Conservation (phyloP, 2,329 filamentous ascomycete genomes). For the Colletotrichum brevisporum region DNA sequence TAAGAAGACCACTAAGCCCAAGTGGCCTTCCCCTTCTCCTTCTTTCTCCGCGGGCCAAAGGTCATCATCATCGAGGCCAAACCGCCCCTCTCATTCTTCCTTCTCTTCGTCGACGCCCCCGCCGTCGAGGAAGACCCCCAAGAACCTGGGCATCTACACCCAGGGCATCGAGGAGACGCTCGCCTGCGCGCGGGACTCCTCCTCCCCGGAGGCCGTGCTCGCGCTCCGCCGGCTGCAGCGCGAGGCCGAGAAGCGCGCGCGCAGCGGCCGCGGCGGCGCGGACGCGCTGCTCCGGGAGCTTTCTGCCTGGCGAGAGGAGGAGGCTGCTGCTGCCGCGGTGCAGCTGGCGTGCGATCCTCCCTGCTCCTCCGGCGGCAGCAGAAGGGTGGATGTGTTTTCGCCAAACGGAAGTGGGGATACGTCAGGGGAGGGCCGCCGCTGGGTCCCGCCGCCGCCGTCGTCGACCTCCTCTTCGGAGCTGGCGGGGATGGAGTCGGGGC, state of each 20-base stretch:
- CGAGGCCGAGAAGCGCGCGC: constrained; percentile 4
- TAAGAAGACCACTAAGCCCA: background rate
- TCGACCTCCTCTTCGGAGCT: background rate
- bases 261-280: background rate
- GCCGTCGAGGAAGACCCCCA: background rate
- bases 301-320: background rate
- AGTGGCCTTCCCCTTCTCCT: background rate
- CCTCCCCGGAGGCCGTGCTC: background rate
- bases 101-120: background rate
- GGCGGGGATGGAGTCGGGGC: too few species aligned
- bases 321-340: background rate
- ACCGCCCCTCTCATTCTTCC: too few species aligned
- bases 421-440: background rate
- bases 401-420: too few species aligned
- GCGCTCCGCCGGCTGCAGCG: constrained; percentile 9
- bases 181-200: constrained; percentile 1
- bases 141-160: background rate
- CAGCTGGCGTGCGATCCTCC: background rate
- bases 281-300: constrained; percentile 1
- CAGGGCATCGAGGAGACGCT: constrained; percentile 18
- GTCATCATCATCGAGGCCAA: too few species aligned
- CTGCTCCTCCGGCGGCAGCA: too few species aligned
- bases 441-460: background rate
- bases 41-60: too few species aligned
- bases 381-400: too few species aligned